phyloP scores from a whole-genome alignment of 2,329 filamentous ascomycete species.

The Coccinonectria pachysandricola region DNA sequence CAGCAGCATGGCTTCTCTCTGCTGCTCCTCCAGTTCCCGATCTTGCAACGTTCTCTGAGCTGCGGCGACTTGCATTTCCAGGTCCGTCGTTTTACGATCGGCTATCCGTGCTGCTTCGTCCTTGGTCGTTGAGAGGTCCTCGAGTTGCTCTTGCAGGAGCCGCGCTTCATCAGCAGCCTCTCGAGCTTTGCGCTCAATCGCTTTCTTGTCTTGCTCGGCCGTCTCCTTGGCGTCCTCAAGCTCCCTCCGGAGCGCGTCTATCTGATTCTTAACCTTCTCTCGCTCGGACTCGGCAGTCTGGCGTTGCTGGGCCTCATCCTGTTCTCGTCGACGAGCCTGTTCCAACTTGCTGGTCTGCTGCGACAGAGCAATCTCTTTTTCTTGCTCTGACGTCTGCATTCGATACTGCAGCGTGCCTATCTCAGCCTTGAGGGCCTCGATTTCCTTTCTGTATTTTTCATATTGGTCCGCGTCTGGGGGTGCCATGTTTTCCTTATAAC shows the following conservation, averaged over 20 bases:
- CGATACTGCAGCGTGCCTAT: slow-evolving; percentile 82
- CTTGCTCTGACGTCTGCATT: slow-evolving; percentile 75
- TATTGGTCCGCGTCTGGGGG: slow-evolving; percentile 49
- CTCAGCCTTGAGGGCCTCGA: slow-evolving; percentile 80
- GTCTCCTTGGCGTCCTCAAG: slow-evolving; percentile 40
- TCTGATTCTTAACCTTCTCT: slow-evolving; percentile 37
- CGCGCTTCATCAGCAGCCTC: slow-evolving; percentile 65
- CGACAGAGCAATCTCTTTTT: slow-evolving; percentile 68
- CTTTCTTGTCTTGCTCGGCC: slow-evolving; percentile 46
- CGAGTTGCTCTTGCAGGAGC: slow-evolving; percentile 66
- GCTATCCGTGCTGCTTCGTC: slow-evolving; percentile 58
- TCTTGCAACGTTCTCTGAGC: slow-evolving; percentile 43
- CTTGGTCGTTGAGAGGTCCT: slow-evolving; percentile 54
- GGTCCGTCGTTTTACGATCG: slow-evolving; percentile 44
- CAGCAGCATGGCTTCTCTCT: slow-evolving; percentile 46
- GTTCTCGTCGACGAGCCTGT: slow-evolving; percentile 68
- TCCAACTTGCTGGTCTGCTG: slow-evolving; percentile 77
- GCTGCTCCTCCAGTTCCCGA: slow-evolving; percentile 46
- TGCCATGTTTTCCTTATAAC: slow-evolving; percentile 49
- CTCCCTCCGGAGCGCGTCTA: slow-evolving; percentile 41
- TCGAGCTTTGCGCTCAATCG: slow-evolving; percentile 58
- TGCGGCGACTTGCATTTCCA: slow-evolving; percentile 41
- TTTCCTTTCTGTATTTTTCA: slow-evolving; percentile 44
- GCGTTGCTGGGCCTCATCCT: slow-evolving; percentile 67
- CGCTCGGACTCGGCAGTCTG: slow-evolving; percentile 49